Conservation (phyloP, 1,284 basidiomycete species). For the Porogramme epimiltina region DNA sequence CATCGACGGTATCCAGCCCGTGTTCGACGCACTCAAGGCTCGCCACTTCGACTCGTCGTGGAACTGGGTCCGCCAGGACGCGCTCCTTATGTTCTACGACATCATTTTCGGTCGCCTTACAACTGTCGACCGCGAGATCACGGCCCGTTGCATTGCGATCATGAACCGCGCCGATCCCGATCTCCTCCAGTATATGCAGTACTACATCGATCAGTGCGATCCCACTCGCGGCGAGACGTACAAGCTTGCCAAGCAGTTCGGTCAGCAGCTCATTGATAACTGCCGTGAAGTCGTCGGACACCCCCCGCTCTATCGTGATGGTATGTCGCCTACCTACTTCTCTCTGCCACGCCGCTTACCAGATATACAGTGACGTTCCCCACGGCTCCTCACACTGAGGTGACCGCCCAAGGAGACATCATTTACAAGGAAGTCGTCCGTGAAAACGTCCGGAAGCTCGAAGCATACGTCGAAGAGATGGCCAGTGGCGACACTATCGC, state of each 20-base stretch:
- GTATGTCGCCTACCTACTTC: constrained; percentile 52
- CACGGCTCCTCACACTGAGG: constrained; percentile 94
- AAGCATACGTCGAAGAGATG: constrained; percentile 99
- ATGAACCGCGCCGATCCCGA: constrained; percentile 96
- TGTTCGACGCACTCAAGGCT: constrained; percentile 94
- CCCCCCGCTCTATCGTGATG: constrained; percentile 91
- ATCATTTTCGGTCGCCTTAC: constrained; percentile 95
- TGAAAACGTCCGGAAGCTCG: constrained; percentile 94
- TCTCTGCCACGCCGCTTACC: constrained; percentile 5
- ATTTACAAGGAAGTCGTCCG: constrained; percentile 94
- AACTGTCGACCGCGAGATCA: constrained; percentile 92
- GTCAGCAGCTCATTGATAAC: constrained; percentile 95
- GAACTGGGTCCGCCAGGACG: constrained; percentile 99
- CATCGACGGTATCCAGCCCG: constrained; percentile 92
- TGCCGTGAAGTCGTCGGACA: constrained; percentile 83
- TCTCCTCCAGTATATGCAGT: constrained; percentile 93
- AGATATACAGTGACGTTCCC: constrained; percentile 85
- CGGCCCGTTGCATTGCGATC: constrained; percentile 95
- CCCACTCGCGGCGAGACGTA: constrained; percentile 88
- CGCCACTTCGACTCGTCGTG: constrained; percentile 98
- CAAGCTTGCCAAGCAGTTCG: constrained; percentile 94
- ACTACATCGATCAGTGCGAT: constrained; percentile 87
- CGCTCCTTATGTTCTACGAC: constrained; percentile 95
- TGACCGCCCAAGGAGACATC: constrained; percentile 92
- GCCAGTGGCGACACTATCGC: constrained; percentile 89